Percentiles rank a stretch among this genome's conserved stretches.
Evolutionary conservation across 2,329 filamentous ascomycete genomes (phyloP).

Genomic region (Clarireedia hainanense): DNA sequence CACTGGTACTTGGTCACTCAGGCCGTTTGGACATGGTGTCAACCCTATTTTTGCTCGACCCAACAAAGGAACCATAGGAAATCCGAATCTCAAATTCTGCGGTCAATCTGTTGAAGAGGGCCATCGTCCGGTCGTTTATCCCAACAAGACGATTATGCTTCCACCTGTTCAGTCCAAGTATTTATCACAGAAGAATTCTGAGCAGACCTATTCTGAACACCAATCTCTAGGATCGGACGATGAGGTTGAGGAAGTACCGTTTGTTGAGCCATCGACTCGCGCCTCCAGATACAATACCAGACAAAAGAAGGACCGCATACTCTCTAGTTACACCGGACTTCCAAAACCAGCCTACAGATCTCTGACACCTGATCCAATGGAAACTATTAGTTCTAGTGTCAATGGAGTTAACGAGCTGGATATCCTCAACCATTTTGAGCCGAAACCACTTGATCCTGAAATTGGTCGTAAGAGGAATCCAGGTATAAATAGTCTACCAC

Average conservation of each 20-base stretch:
- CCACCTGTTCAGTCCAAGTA: slow-evolving; percentile 17
- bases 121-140: slow-evolving; percentile 22
- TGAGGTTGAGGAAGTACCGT: not conserved
- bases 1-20: slow-evolving; percentile 24
- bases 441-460: slow-evolving; percentile 14
- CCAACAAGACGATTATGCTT: slow-evolving; percentile 14
- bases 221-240: not conserved
- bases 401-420: slow-evolving; percentile 15
- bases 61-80: slow-evolving; percentile 18
- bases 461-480: slow-evolving; percentile 17
- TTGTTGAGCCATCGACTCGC: not conserved
- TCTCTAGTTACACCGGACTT: not conserved
- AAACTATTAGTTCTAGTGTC: not conserved
- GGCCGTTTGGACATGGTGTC: slow-evolving; percentile 28
- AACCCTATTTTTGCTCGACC: slow-evolving; percentile 25
- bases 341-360: not conserved
- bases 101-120: slow-evolving; percentile 17
- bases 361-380: slow-evolving; percentile 4
- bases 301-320: not conserved
- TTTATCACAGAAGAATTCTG: slow-evolving; percentile 4
- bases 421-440: slow-evolving; percentile 18
- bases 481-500: slow-evolving; percentile 23
- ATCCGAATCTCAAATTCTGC: slow-evolving; percentile 15
- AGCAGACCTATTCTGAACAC: not conserved
- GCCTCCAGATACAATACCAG: slow-evolving; percentile 4